Evolutionary conservation across 2,329 filamentous ascomycete species (phyloP), one percentile per base, ranked within the genome.

Genomic region (Clonostachys byssicola): DNA sequence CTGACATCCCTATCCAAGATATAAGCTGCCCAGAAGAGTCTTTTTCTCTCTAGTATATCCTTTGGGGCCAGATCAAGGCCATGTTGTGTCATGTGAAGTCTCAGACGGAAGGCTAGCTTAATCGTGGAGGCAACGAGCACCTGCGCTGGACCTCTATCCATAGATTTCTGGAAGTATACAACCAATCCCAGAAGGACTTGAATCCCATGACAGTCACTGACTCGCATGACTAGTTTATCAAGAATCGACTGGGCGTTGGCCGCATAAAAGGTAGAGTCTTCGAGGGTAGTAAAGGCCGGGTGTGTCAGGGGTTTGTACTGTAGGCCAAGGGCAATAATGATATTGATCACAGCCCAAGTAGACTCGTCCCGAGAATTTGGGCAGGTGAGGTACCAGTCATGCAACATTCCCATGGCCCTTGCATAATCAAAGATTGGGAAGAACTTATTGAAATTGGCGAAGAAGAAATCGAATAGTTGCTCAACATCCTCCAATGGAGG

Each of bases 271-370:
- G 23, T 30, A 30, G 23, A 30, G 23, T 30, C 23, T 30, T 30
- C 23, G 8, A 30, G 23, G 6, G 13, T 10, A 14, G 42, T 18
- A 30, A 30, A 30, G 42, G 17, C 20, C 14, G 12, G 13, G 6
- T n/a, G 17, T 30, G 23, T 30, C 23, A 10, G 9, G 3, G 9
- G 23, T 30, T 10, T 30, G 23, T 4, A 30, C 23, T 30, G 23
- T 30, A 23, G 42, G 10, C 17, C 18, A 10, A 49, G 40, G 10
- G 53, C 53, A 7, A 55, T 38, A 2, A 52, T 52, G 12, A 55
- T 46, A 47, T 57, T 55, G 17, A 57, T 47, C 36, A 51, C 47
- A 5, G 53, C 53, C 55, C 55, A 57, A 16, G 47, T 30, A 30
- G 23, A 30, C 23, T 30, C 23, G 23, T 30, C 23, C 23, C 23